phyloP scores from a whole-genome alignment of 257 asterid genomes.

The Eucommia ulmoides region DNA sequence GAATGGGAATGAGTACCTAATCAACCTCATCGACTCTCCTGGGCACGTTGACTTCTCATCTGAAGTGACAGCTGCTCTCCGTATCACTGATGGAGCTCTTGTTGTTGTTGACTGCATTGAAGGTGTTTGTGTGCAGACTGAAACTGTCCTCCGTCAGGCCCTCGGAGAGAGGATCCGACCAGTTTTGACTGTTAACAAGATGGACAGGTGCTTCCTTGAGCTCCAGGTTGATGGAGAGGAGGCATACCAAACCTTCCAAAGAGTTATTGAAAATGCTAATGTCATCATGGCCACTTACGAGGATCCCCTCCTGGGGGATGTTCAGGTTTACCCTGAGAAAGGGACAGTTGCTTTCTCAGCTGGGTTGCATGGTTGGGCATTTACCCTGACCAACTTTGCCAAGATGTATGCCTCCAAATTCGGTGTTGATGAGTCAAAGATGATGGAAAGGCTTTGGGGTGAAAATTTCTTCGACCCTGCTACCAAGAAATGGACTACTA shows the following conservation, averaged over 20 bases:
- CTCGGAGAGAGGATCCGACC: conserved; percentile 38
- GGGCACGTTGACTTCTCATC: conserved; percentile 44
- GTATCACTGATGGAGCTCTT: conserved; percentile 41
- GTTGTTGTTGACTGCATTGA: conserved; percentile 38
- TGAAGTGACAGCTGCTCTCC: conserved; percentile 38
- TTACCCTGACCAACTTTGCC: conserved; percentile 32
- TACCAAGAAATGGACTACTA: conserved; percentile 41
- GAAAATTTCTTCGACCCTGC: conserved; percentile 47
- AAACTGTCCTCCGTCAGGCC: conserved; percentile 38
- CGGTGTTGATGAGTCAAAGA: conserved; percentile 36
- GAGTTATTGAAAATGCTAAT: conserved; percentile 36
- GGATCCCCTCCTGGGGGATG: conserved; percentile 35
- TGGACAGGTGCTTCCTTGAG: conserved; percentile 43
- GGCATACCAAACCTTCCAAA: conserved; percentile 35
- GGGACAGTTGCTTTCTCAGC: conserved; percentile 35
- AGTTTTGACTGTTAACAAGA: conserved; percentile 37
- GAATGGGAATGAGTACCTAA: conserved; percentile 36
- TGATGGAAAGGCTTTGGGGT: conserved; percentile 57
- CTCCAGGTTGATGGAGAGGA: conserved; percentile 46
- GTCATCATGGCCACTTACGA: conserved; percentile 42
- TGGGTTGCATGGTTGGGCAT: conserved; percentile 33
- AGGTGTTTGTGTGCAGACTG: conserved; percentile 41
- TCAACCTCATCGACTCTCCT: conserved; percentile 38
- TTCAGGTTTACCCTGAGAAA: conserved; percentile 34
- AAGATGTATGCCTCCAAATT: conserved; percentile 39